Evolutionary conservation across 2,329 filamentous ascomycete genomes (phyloP).

Genomic region (Scedosporium dehoogii): DNA sequence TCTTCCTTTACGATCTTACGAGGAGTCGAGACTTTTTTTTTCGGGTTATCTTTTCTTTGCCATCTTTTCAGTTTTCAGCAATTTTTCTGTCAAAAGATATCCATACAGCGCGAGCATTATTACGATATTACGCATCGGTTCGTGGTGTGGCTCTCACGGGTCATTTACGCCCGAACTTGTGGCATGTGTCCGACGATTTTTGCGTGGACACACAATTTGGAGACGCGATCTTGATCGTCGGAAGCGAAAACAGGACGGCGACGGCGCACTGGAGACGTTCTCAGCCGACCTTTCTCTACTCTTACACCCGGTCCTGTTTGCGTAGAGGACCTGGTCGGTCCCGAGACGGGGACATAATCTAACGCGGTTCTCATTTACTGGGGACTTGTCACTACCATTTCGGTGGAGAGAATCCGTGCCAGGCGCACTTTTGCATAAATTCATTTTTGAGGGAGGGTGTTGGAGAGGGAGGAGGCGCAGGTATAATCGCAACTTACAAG

Average conservation of each 20-base stretch:
- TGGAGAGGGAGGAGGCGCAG: background rate
- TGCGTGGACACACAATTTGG: background rate
- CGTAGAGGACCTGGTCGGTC: background rate
- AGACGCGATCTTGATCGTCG: background rate
- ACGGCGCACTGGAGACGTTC: background rate
- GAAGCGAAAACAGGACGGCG: background rate
- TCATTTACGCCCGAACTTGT: background rate
- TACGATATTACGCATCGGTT: background rate
- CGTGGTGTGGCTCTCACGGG: background rate
- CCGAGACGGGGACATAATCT: background rate
- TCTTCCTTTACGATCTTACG: conserved; percentile 6
- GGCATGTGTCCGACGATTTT: background rate
- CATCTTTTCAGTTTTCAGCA: background rate
- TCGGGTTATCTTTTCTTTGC: background rate
- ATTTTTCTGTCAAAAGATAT: background rate
- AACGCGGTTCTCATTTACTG: background rate
- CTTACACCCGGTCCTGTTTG: background rate
- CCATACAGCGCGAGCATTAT: background rate
- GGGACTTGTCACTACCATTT: background rate
- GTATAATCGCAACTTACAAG: background rate
- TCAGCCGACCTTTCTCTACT: background rate
- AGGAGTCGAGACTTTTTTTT: background rate
- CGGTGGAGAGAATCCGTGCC: background rate
- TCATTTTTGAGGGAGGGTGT: background rate
- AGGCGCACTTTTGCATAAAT: background rate